Evolutionary conservation across 176 grass and related monocot species (phyloP), one percentile per base, ranked within the genome.

Genomic region (Typha latifolia): DNA sequence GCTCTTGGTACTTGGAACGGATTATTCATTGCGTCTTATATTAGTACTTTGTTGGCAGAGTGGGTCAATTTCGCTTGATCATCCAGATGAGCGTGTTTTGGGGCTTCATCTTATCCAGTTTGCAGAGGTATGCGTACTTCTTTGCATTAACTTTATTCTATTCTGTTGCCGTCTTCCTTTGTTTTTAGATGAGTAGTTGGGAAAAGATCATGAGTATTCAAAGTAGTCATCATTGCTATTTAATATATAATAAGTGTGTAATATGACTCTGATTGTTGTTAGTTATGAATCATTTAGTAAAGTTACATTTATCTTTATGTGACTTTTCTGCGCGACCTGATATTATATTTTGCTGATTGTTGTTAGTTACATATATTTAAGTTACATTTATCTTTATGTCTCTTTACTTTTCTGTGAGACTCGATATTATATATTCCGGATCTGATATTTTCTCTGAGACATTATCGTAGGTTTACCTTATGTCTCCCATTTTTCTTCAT

Each of bases 21-120:
- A 9, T 43, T 43, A 0, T 43, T 43, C 37, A 43, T 43, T 43
- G 0, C 2, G 6, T 59, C 53, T 59, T 16, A 59, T 19, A 21
- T 59, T 55, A 16, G 5, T 59, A 12, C 4, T 59, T 68, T 66
- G 78, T 48, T 82, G 63, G 59, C 74, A 99, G 94, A 82, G 47
- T 15, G 83, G 78, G 68, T 49, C 70, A 12, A 87, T 99, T 71
- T 84, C 74, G 49, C 81, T 99, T 19, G 70, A 47, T 18, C 83
- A 90, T 90, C 64, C 78, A 64, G 85, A 93, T 77, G 94, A 99
- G 67, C 89, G 78, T 12, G 89, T 80, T 26, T 85, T 99, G 68
- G 94, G 82, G 62, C 49, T 92, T 29, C 84, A 93, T 85, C 80
- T 99, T 21, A 89, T 99, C 67, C 89, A 82, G 56, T 99, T 92